A percentile compares a stretch with the other conserved stretches of the same genome.
Conservation (phyloP, 192 early-diverging fungal species). For the Coemansia umbellata region DNA sequence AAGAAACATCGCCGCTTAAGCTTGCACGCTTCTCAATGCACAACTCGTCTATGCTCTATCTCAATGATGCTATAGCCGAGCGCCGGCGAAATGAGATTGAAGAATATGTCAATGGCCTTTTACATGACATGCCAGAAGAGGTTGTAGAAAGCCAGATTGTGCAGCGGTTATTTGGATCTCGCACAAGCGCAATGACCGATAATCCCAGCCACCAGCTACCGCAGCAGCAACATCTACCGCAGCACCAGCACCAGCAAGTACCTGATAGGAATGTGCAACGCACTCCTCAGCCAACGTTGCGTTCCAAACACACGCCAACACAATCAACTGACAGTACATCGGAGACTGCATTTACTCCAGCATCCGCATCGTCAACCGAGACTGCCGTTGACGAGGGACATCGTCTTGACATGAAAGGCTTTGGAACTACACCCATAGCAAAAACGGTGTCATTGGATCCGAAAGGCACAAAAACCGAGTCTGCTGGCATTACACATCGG, state of each 20-base stretch:
- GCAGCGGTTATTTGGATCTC: constrained; percentile 47
- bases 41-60: constrained; percentile 62
- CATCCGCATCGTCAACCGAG: constrained; percentile 36
- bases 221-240: background rate
- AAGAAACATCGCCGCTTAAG: constrained; percentile 52
- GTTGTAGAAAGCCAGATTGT: constrained; percentile 49
- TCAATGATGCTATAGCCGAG: constrained; percentile 65
- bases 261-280: background rate
- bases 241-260: background rate
- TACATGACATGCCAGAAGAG: constrained; percentile 52
- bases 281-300: background rate
- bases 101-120: constrained; percentile 62
- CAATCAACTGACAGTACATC: constrained; percentile 27
- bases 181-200: constrained; percentile 7
- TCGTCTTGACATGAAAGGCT: constrained; percentile 1
- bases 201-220: background rate
- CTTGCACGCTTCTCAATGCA: constrained; percentile 54
- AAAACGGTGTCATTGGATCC: constrained; percentile 49
- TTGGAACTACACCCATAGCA: constrained; percentile 1
- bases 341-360: constrained; percentile 27
- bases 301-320: constrained; percentile 26
- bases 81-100: constrained; percentile 63
- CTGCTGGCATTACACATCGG: background rate
- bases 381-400: constrained; percentile 27
- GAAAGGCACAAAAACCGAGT: constrained; percentile 5